Conservation (phyloP, 2,329 filamentous ascomycete genomes). For the Fusarium sp. region DNA sequence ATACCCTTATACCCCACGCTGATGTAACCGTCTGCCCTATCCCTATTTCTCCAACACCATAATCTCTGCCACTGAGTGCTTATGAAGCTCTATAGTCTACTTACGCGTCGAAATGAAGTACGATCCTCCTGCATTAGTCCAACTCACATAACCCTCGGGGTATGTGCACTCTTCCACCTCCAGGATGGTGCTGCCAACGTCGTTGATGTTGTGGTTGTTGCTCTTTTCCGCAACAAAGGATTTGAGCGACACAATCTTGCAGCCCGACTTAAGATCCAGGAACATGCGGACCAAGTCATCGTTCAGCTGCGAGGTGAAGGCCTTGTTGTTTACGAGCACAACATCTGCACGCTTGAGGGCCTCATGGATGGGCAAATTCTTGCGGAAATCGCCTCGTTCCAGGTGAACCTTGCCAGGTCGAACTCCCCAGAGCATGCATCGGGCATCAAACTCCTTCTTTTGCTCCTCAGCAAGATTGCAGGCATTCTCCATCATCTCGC, state of each 20-base stretch:
- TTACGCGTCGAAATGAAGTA: slow-evolving; percentile 92
- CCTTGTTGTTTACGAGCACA: slow-evolving; percentile 98
- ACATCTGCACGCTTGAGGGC: slow-evolving; percentile 88
- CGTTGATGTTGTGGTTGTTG: slow-evolving; percentile 77
- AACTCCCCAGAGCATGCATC: slow-evolving; percentile 90
- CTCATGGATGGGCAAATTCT: slow-evolving; percentile 73
- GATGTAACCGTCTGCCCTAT: slow-evolving; percentile 21
- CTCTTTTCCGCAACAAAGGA: slow-evolving; percentile 88
- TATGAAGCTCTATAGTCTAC: slow-evolving; percentile 48
- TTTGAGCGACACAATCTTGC: slow-evolving; percentile 89
- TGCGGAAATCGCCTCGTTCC: slow-evolving; percentile 84
- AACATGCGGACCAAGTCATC: slow-evolving; percentile 88
- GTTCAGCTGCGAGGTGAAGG: slow-evolving; percentile 89
- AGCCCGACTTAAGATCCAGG: slow-evolving; percentile 89
- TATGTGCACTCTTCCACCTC: slow-evolving; percentile 73
- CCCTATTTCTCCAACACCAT: slow-evolving; percentile 32
- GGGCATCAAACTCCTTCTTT: slow-evolving; percentile 82
- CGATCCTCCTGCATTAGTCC: slow-evolving; percentile 84
- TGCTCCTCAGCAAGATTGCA: slow-evolving; percentile 84
- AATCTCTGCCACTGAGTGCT: slow-evolving; percentile 40
- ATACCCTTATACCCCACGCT: slow-evolving; percentile 35
- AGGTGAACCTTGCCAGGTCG: slow-evolving; percentile 81
- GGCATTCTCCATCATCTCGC: slow-evolving; percentile 94
- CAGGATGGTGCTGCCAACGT: slow-evolving; percentile 84
- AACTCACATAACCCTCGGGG: slow-evolving; percentile 83